These are phyloP conservation scores for Salix viminalis DNA, from an alignment of 345 rosid genomes.

Conservation along the genomic window DNA sequence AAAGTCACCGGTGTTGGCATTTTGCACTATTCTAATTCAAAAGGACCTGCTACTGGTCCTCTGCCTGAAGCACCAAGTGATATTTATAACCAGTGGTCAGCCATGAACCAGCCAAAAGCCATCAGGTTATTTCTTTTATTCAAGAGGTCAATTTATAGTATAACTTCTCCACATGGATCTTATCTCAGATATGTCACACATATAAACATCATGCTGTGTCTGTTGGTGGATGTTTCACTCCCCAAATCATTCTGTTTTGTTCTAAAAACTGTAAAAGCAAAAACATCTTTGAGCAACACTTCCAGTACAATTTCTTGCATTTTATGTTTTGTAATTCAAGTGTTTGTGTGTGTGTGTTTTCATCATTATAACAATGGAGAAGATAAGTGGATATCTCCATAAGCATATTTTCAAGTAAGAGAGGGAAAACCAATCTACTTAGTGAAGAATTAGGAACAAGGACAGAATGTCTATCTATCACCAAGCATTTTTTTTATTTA, in stretches of 20 bases:
- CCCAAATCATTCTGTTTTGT: not conserved
- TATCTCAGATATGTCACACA: not conserved
- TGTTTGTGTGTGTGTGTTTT: not conserved
- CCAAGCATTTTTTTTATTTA: not conserved
- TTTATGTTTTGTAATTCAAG: not conserved
- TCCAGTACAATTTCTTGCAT: not conserved
- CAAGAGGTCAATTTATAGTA: not conserved
- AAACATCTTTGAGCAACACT: not conserved
- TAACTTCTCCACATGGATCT: not conserved
- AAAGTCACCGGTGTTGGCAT: constrained; percentile 88
- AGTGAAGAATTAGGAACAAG: not conserved
- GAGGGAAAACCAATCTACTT: not conserved
- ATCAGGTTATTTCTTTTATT: constrained; percentile 51
- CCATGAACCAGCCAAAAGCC: constrained; percentile 79
- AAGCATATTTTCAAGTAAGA: not conserved
- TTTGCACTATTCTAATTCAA: constrained; percentile 88
- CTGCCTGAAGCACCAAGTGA: constrained; percentile 68
- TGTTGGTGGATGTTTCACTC: not conserved
- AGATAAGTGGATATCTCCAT: not conserved
- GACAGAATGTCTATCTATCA: not conserved
- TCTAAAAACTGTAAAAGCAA: not conserved
- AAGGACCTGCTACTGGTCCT: constrained; percentile 75
- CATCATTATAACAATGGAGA: not conserved
- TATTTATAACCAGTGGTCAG: constrained; percentile 65
- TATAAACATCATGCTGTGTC: not conserved